Conservation (phyloP, 2,329 filamentous ascomycete species). For the Colletotrichum plurivorum region DNA sequence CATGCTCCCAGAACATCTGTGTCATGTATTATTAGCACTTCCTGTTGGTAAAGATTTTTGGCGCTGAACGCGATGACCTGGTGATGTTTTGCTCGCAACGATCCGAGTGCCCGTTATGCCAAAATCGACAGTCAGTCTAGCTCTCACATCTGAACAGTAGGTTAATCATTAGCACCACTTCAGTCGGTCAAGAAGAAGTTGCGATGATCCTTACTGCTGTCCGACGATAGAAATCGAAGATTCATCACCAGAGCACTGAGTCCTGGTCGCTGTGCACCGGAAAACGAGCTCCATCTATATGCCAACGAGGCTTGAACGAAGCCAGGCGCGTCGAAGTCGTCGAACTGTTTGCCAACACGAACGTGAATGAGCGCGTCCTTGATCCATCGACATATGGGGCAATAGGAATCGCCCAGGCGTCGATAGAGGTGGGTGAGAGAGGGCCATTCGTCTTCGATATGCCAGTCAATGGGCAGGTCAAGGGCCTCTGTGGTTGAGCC, state of each 20-base stretch:
- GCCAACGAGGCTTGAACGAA: background rate
- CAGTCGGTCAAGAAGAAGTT: background rate
- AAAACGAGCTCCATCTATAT: background rate
- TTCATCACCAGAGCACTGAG: background rate
- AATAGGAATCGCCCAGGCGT: background rate
- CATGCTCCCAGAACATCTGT: background rate
- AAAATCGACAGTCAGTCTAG: background rate
- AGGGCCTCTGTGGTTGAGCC: background rate
- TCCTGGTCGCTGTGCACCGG: background rate
- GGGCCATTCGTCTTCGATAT: background rate
- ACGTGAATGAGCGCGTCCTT: background rate
- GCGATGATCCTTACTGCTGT: background rate
- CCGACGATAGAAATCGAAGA: background rate
- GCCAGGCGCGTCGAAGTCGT: background rate
- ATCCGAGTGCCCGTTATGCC: background rate
- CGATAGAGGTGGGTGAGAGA: background rate
- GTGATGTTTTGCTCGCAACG: background rate
- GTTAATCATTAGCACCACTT: background rate
- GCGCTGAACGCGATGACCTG: background rate
- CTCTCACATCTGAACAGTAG: background rate
- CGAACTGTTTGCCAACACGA: background rate
- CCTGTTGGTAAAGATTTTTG: background rate
- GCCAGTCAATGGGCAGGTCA: background rate
- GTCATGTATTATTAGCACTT: background rate
- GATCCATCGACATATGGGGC: background rate